phyloP scores from a whole-genome alignment of 352 stramenopile genomes.

The Blastocystis sp. region DNA sequence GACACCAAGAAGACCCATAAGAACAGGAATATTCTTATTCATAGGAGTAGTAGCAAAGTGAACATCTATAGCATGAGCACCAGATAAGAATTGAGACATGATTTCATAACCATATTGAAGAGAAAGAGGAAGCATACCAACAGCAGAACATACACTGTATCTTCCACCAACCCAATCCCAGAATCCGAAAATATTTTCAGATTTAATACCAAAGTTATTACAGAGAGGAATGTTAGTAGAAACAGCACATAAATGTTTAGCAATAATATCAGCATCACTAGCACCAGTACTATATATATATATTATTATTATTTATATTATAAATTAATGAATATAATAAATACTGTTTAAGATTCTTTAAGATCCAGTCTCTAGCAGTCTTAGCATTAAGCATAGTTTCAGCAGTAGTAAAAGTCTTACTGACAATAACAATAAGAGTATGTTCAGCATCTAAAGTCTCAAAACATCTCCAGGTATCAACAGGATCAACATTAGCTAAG shows the following conservation, averaged over 20 bases:
- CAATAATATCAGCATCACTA: slow-evolving; percentile 44
- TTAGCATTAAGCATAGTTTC: slow-evolving; percentile 96
- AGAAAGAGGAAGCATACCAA: slow-evolving; percentile 78
- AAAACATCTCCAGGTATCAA: slow-evolving; percentile 72
- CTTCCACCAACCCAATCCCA: slow-evolving; percentile 94
- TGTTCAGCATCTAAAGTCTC: slow-evolving; percentile 72
- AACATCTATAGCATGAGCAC: slow-evolving; percentile 83
- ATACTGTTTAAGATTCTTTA: slow-evolving; percentile 50
- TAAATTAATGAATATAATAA: slow-evolving; percentile 39
- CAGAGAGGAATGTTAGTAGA: slow-evolving; percentile 52
- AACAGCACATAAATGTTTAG: slow-evolving; percentile 52
- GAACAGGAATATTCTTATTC: slow-evolving; percentile 75
- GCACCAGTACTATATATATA: slow-evolving; percentile 8
- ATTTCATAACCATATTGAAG: slow-evolving; percentile 82
- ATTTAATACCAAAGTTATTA: slow-evolving; percentile 73
- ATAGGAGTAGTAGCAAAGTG: slow-evolving; percentile 70
- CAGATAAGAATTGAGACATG: slow-evolving; percentile 68
- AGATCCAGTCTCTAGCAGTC: slow-evolving; percentile 77
- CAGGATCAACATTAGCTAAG: slow-evolving; percentile 87
- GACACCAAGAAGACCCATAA: slow-evolving; percentile 81
- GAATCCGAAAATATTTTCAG: slow-evolving; percentile 84
- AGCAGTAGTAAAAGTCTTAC: slow-evolving; percentile 91
- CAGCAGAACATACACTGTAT: slow-evolving; percentile 85
- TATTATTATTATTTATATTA: slow-evolving; percentile 17
- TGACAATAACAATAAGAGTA: slow-evolving; percentile 84